phyloP scores from a whole-genome alignment of 2,329 filamentous ascomycete species.

The Atkinsonella hypoxylon region DNA sequence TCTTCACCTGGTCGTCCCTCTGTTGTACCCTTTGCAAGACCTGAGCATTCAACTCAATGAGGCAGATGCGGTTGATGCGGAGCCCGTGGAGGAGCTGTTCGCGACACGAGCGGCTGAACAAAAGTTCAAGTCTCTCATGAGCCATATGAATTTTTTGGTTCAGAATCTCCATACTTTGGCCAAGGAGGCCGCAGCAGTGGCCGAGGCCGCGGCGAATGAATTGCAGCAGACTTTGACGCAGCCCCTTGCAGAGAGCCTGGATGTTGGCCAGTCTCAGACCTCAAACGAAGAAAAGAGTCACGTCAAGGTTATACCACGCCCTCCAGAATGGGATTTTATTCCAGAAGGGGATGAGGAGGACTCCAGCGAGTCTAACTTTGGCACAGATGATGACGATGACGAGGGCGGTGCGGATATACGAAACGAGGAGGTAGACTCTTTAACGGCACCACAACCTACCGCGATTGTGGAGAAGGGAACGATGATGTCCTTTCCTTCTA shows the following conservation, averaged over 20 bases:
- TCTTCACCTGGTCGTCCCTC: constrained; percentile 56
- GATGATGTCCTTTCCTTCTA: constrained; percentile 64
- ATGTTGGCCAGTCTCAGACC: constrained; percentile 6
- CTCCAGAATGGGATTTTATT: constrained; percentile 58
- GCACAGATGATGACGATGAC: constrained; percentile 28
- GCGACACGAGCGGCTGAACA: constrained; percentile 42
- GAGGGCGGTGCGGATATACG: constrained; percentile 32
- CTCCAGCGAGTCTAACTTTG: constrained; percentile 20
- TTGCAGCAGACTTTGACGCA: constrained; percentile 6
- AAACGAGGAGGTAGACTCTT: constrained; percentile 14
- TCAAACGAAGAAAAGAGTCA: constrained; percentile 44
- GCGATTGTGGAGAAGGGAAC: constrained; percentile 51
- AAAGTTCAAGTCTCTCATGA: constrained; percentile 53
- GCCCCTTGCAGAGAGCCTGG: constrained; percentile 3
- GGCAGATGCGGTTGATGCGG: constrained; percentile 46
- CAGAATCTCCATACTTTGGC: constrained; percentile 59
- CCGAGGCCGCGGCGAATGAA: constrained; percentile 5
- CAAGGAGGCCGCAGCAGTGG: constrained; percentile 32
- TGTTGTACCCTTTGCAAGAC: constrained; percentile 58
- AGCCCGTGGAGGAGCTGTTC: constrained; percentile 54
- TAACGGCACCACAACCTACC: constrained; percentile 6
- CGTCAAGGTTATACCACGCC: constrained; percentile 59
- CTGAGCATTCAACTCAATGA: constrained; percentile 55
- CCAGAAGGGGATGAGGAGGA: constrained; percentile 31
- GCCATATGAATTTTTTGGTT: constrained; percentile 61